A percentile compares a stretch with the other conserved stretches of the same genome.
These are phyloP conservation scores for Erysiphe pulchra DNA, from an alignment of 2,329 filamentous ascomycete genomes.

Conservation along the genomic window DNA sequence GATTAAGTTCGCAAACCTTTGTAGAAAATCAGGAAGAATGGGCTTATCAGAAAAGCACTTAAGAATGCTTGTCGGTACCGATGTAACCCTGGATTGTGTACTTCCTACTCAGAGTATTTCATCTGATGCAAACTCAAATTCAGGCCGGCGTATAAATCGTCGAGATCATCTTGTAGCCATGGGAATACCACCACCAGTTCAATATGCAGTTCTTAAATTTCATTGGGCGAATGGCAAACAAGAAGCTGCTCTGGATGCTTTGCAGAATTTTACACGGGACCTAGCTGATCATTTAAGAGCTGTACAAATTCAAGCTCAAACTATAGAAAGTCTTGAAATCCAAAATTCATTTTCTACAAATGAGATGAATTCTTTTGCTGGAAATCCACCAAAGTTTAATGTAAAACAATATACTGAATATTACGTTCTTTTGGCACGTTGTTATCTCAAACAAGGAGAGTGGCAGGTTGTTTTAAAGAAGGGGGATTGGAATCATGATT, in stretches of 20 bases:
- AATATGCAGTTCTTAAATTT: constrained; percentile 93
- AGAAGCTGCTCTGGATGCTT: constrained; percentile 28
- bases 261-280: constrained; percentile 34
- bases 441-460: constrained; percentile 85
- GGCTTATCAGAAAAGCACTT: constrained; percentile 88
- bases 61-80: constrained; percentile 60
- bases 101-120: constrained; percentile 19
- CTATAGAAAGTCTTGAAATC: constrained; percentile 10
- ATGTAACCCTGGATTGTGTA: constrained; percentile 32
- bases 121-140: constrained; percentile 12
- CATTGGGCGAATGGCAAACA: constrained; percentile 72
- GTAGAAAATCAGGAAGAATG: constrained; percentile 83
- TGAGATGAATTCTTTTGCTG: background rate
- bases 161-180: constrained; percentile 2
- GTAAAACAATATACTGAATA: constrained; percentile 28
- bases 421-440: constrained; percentile 64
- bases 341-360: constrained; percentile 11
- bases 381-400: background rate
- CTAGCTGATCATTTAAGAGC: constrained; percentile 18
- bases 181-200: constrained; percentile 39
- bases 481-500: constrained; percentile 69
- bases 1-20: constrained; percentile 98
- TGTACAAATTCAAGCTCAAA: constrained; percentile 9
- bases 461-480: constrained; percentile 76
- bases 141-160: background rate